Evolutionary conservation across 257 asterid genomes (phyloP).

Genomic region (Euphrasia confusa): DNA sequence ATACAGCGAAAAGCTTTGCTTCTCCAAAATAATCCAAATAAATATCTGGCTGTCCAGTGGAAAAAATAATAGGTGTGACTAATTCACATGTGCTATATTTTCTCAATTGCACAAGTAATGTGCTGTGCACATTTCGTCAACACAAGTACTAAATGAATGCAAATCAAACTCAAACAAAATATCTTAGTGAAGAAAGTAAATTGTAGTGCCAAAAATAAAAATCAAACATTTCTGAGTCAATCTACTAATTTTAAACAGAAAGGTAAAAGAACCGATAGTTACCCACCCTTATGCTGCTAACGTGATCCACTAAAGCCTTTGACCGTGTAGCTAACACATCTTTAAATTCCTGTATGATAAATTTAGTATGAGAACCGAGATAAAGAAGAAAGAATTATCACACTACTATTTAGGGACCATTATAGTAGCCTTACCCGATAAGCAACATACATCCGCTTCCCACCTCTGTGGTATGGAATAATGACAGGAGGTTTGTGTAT

Average conservation of each 20-base stretch:
- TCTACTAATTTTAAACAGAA: slow-evolving; percentile 4
- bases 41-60: too few species aligned
- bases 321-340: slow-evolving; percentile 69
- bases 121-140: not conserved
- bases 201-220: not conserved
- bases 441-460: slow-evolving; percentile 81
- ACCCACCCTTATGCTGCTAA: slow-evolving; percentile 46
- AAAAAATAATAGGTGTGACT: too few species aligned
- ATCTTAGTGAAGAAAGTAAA: slow-evolving; percentile 7
- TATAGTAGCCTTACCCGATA: slow-evolving; percentile 50
- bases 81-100: not conserved
- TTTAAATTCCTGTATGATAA: slow-evolving; percentile 64
- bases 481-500: slow-evolving; percentile 63
- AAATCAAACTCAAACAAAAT: slow-evolving; percentile 4
- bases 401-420: slow-evolving; percentile 7
- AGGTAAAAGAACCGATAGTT: slow-evolving; percentile 18
- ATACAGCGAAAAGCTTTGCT: not conserved
- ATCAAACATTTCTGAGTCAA: not conserved
- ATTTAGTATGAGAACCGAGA: slow-evolving; percentile 20
- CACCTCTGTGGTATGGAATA: slow-evolving; percentile 95
- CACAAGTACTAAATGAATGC: not conserved
- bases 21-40: too few species aligned
- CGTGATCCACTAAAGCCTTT: slow-evolving; percentile 53
- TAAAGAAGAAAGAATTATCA: slow-evolving; percentile 7
- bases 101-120: not conserved